Evolutionary conservation across 2,329 filamentous ascomycete genomes (phyloP).

Genomic region (Sporothrix dimorphospora): DNA sequence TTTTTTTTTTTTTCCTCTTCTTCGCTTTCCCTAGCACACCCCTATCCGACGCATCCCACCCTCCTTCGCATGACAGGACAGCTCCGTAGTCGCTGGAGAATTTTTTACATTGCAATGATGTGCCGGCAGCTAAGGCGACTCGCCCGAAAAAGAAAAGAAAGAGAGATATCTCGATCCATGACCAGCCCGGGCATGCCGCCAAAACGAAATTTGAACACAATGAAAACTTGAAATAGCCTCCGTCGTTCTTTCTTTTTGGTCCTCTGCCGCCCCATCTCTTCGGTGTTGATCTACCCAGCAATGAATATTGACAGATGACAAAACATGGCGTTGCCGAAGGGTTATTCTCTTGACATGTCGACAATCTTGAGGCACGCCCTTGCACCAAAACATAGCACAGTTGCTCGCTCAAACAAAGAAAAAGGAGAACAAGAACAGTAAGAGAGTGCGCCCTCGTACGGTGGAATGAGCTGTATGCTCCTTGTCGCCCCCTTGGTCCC

Average conservation of each 20-base stretch:
- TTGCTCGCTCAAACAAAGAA: background rate
- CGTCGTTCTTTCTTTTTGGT: background rate
- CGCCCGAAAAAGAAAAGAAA: background rate
- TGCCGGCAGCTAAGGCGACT: slow-evolving; percentile 6
- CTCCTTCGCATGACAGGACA: background rate
- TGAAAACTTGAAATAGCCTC: background rate
- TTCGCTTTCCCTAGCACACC: background rate
- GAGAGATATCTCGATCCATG: background rate
- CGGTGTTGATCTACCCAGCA: background rate
- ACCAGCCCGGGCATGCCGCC: slow-evolving; percentile 11
- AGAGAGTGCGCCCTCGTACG: background rate
- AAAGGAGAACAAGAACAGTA: background rate
- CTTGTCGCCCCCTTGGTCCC: no score
- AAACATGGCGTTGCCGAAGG: background rate
- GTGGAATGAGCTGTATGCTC: background rate
- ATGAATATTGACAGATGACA: slow-evolving; percentile 1
- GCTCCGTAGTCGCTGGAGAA: slow-evolving; percentile 5
- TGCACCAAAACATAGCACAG: background rate
- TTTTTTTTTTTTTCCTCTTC: background rate
- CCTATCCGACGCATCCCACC: background rate
- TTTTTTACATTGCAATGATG: background rate
- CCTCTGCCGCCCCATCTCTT: background rate
- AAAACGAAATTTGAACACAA: background rate
- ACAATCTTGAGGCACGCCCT: background rate
- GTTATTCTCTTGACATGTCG: background rate